Percentiles rank a stretch among this genome's conserved stretches.
phyloP scores from a whole-genome alignment of 2,329 filamentous ascomycete genomes.

The Colletotrichum tropicale region DNA sequence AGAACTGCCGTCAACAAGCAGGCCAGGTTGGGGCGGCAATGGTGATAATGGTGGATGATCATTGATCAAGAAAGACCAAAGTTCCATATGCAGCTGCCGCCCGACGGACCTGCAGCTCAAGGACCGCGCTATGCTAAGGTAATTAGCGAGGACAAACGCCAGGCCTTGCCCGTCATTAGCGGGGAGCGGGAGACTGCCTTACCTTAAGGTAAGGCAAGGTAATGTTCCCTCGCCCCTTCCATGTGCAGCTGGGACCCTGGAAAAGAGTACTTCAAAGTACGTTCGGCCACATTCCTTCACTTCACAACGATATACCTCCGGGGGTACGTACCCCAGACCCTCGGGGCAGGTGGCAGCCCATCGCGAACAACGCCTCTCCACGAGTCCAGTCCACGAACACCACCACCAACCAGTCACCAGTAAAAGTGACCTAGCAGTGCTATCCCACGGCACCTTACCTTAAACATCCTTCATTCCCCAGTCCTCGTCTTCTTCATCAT shows the following conservation, averaged over 20 bases:
- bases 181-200: not conserved
- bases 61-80: not conserved
- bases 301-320: not conserved
- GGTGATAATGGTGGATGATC: not conserved
- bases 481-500: not conserved
- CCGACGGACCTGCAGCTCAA: not conserved
- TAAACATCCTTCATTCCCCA: not conserved
- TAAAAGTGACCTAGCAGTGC: not conserved
- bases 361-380: slow-evolving; percentile 1
- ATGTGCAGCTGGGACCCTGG: slow-evolving; percentile 1
- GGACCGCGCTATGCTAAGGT: not conserved
- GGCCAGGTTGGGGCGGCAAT: not conserved
- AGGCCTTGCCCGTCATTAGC: not conserved
- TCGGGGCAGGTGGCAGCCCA: not conserved
- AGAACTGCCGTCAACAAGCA: not conserved
- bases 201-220: not conserved
- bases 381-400: slow-evolving; percentile 1
- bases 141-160: not conserved
- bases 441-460: not conserved
- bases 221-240: not conserved
- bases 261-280: not conserved
- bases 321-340: not conserved
- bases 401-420: not conserved
- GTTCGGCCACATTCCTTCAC: not conserved
- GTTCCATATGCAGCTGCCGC: not conserved